Conservation (phyloP, 805 yeast species). For the Wickerhamiella cacticola region DNA sequence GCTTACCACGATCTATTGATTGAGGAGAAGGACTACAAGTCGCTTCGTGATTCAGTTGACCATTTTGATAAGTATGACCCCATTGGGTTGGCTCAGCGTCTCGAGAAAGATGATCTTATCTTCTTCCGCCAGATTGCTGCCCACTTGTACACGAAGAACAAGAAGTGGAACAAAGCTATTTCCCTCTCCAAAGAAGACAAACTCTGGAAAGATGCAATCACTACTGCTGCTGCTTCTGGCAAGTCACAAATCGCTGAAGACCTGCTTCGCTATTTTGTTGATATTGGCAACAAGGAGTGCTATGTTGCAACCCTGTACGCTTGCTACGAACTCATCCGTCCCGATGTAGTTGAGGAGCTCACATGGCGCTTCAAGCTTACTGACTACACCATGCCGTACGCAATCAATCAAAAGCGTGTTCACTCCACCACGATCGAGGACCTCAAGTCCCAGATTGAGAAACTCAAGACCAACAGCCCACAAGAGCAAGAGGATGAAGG, state of each 20-base stretch:
- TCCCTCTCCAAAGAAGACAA: constrained; percentile 81
- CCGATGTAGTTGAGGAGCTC: constrained; percentile 76
- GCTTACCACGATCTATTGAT: constrained; percentile 92
- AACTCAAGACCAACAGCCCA: constrained; percentile 45
- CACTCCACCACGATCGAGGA: constrained; percentile 54
- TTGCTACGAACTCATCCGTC: constrained; percentile 66
- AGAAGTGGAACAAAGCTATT: constrained; percentile 84
- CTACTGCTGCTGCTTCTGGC: constrained; percentile 75
- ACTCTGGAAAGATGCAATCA: constrained; percentile 88
- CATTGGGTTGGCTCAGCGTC: constrained; percentile 78
- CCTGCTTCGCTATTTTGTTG: constrained; percentile 79
- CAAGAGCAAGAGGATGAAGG: constrained; percentile 42
- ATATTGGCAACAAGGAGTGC: constrained; percentile 92
- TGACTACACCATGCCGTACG: constrained; percentile 85
- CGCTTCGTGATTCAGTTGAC: constrained; percentile 77
- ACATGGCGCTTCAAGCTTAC: constrained; percentile 80
- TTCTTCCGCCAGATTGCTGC: constrained; percentile 97
- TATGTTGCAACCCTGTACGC: constrained; percentile 80
- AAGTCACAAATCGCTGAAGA: constrained; percentile 79
- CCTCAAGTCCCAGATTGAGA: constrained; percentile 57
- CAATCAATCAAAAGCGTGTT: constrained; percentile 72
- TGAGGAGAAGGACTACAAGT: constrained; percentile 92
- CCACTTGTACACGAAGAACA: constrained; percentile 80
- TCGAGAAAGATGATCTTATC: constrained; percentile 80
- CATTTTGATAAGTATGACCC: constrained; percentile 85